Conservation (phyloP, 768 basidiomycete species). For the Mycena sanguinolenta region DNA sequence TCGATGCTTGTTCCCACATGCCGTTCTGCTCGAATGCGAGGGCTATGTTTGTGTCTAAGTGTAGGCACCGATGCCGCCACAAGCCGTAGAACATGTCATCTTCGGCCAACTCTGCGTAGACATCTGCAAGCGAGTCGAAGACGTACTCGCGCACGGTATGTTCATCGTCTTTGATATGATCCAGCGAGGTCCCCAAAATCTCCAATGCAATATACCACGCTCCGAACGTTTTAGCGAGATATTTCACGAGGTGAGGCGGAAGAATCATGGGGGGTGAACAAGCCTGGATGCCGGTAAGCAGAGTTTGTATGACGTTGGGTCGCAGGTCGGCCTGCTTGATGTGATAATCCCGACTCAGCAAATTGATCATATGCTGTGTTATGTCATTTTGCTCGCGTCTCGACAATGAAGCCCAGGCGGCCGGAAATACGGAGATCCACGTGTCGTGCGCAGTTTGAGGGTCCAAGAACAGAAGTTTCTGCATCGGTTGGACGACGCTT, state of each 20-base stretch:
- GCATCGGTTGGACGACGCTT: slow-evolving; percentile 79
- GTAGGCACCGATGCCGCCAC: slow-evolving; percentile 92
- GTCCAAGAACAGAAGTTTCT: slow-evolving; percentile 87
- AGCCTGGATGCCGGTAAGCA: slow-evolving; percentile 87
- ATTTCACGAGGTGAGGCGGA: slow-evolving; percentile 96
- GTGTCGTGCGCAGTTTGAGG: slow-evolving; percentile 80
- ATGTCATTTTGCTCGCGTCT: slow-evolving; percentile 91
- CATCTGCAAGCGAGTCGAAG: slow-evolving; percentile 91
- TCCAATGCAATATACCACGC: slow-evolving; percentile 96
- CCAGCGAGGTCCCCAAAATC: slow-evolving; percentile 85
- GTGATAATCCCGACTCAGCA: slow-evolving; percentile 95
- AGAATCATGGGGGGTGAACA: slow-evolving; percentile 90
- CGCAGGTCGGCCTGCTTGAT: slow-evolving; percentile 88
- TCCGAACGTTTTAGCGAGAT: slow-evolving; percentile 94
- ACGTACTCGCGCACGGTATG: slow-evolving; percentile 83
- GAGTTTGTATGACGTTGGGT: slow-evolving; percentile 92
- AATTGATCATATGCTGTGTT: slow-evolving; percentile 88
- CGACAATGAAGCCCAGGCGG: slow-evolving; percentile 87
- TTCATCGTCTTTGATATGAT: slow-evolving; percentile 85
- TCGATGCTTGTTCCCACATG: slow-evolving; percentile 94
- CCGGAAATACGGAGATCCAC: slow-evolving; percentile 91
- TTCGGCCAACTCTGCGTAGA: slow-evolving; percentile 96
- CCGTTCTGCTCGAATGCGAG: slow-evolving; percentile 96
- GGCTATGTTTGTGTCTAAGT: slow-evolving; percentile 89
- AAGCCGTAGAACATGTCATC: slow-evolving; percentile 98